These are phyloP conservation scores for Epichloe sp. DNA, from an alignment of 2,329 filamentous ascomycete genomes.

Conservation along the genomic window DNA sequence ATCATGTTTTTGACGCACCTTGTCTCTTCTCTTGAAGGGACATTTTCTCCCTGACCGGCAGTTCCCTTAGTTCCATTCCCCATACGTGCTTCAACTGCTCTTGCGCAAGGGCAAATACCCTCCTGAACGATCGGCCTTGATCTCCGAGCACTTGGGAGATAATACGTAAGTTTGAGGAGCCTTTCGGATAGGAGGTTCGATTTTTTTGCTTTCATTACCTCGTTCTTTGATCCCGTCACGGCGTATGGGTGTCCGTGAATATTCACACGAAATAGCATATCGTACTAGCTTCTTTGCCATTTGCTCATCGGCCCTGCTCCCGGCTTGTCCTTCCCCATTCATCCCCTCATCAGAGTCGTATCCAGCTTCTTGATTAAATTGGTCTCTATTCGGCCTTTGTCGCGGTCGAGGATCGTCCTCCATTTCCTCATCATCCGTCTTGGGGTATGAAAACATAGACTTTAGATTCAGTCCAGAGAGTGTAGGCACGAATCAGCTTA, in stretches of 20 bases:
- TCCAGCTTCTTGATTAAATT: constrained; percentile 19
- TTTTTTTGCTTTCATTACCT: constrained; percentile 25
- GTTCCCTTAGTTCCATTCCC: constrained; percentile 84
- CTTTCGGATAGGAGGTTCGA: too few relatives aligned
- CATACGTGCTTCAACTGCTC: constrained; percentile 56
- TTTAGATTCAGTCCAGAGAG: background rate
- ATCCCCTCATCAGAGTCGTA: constrained; percentile 26
- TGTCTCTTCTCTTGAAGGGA: constrained; percentile 66
- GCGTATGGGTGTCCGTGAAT: constrained; percentile 44
- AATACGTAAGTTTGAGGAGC: background rate
- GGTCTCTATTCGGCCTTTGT: constrained; percentile 17
- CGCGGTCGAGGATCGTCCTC: constrained; percentile 20
- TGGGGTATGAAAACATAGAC: background rate
- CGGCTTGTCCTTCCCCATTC: constrained; percentile 17
- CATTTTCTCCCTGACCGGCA: constrained; percentile 69
- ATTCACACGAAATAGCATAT: constrained; percentile 54
- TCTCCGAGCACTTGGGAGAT: constrained; percentile 52
- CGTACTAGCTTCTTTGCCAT: constrained; percentile 55
- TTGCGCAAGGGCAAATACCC: constrained; percentile 68
- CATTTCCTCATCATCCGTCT: constrained; percentile 18
- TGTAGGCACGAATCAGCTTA: constrained; percentile 9
- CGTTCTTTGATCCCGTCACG: constrained; percentile 51
- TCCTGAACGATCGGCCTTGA: constrained; percentile 56
- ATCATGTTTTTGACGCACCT: constrained; percentile 35
- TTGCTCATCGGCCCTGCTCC: constrained; percentile 32